A percentile compares a stretch with the other conserved stretches of the same genome.
Conservation (phyloP, 2,329 filamentous ascomycete species). For the Aspergillus fischeri region DNA sequence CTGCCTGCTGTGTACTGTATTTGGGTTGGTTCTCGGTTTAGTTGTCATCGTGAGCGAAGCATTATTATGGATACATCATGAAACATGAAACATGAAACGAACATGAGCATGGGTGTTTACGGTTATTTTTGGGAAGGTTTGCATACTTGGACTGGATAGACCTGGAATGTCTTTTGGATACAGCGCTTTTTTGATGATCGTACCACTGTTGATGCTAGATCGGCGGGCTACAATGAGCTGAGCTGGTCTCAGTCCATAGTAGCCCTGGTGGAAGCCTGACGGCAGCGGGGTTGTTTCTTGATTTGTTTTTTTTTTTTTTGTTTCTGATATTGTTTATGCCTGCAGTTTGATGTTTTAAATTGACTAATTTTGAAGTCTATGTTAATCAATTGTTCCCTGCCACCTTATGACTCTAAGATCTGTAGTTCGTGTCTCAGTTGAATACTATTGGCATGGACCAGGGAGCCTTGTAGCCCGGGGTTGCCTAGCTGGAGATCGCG, state of each 20-base stretch:
- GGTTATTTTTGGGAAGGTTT: neutral
- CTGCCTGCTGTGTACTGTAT: neutral
- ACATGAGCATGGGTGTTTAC: slow-evolving; percentile 2
- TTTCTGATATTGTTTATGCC: neutral
- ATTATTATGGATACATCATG: slow-evolving; percentile 4
- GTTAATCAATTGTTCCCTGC: neutral
- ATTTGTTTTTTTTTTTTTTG: neutral
- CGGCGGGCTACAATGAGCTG: neutral
- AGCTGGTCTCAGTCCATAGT: neutral
- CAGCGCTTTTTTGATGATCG: neutral
- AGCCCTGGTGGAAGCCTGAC: neutral
- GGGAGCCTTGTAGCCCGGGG: neutral
- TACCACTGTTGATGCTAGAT: neutral
- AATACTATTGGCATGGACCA: neutral
- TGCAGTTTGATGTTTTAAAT: neutral
- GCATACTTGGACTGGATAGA: neutral
- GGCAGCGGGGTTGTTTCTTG: neutral
- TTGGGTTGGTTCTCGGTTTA: neutral
- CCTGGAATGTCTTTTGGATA: neutral
- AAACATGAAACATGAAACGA: neutral
- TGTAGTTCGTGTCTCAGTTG: neutral
- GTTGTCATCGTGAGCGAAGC: slow-evolving; percentile 4
- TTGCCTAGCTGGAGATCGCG: neutral
- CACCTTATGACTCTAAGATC: neutral
- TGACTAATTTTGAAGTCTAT: neutral